phyloP scores from a whole-genome alignment of 768 basidiomycete species.

The Coprinopsis strossmayeri region DNA sequence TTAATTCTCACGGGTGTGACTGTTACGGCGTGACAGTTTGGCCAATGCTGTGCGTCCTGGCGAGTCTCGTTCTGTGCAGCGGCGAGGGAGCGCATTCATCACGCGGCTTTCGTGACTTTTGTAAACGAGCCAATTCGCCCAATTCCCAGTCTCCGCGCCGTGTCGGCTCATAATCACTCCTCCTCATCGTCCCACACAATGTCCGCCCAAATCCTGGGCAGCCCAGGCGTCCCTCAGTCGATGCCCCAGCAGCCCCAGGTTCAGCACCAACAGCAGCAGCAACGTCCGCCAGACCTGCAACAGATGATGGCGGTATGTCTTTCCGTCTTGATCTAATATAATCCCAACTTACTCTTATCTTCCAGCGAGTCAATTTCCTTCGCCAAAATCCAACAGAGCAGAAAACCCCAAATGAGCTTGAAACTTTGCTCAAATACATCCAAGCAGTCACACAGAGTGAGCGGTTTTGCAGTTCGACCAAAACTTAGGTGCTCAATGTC shows the following conservation, averaged over 20 bases:
- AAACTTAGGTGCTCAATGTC: slow-evolving; percentile 12
- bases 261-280: too few species aligned
- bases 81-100: slow-evolving; percentile 24
- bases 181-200: slow-evolving; percentile 16
- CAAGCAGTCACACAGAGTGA: slow-evolving; percentile 38
- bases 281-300: too few species aligned
- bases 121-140: slow-evolving; percentile 7
- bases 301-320: slow-evolving; percentile 36
- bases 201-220: slow-evolving; percentile 36
- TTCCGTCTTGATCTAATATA: slow-evolving; percentile 3
- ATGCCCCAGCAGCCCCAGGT: slow-evolving; percentile 21
- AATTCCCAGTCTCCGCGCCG: slow-evolving; percentile 10
- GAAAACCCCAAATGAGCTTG: slow-evolving; percentile 39
- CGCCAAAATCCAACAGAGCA: slow-evolving; percentile 46
- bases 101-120: slow-evolving; percentile 29
- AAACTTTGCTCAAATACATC: slow-evolving; percentile 37
- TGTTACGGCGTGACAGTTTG: slow-evolving; percentile 11
- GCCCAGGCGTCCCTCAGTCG: slow-evolving; percentile 24
- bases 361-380: slow-evolving; percentile 42
- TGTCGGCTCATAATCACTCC: slow-evolving; percentile 8
- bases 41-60: too few species aligned
- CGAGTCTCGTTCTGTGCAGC: too few species aligned
- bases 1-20: neutral
- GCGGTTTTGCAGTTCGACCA: slow-evolving; percentile 10
- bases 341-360: slow-evolving; percentile 9